phyloP scores from a whole-genome alignment of 495 filamentous ascomycete genomes.

The Neurospora terricola region DNA sequence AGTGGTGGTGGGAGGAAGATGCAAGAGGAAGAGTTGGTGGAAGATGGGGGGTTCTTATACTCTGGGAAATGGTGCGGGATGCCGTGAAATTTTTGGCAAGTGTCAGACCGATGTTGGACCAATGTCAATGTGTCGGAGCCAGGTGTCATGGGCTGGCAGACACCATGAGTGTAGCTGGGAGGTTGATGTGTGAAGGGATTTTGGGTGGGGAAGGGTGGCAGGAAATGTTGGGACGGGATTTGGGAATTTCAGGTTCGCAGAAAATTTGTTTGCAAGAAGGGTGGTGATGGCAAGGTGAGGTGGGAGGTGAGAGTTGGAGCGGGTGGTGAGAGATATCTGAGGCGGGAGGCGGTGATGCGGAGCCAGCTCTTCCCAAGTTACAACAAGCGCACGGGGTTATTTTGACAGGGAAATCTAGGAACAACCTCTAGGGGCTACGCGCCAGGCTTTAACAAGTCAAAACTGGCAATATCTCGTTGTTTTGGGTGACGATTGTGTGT shows the following conservation, averaged over 20 bases:
- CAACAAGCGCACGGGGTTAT: not conserved
- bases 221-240: not conserved
- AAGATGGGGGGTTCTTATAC: not conserved
- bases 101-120: not conserved
- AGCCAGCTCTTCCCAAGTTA: not conserved
- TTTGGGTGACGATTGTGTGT: not conserved
- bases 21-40: not conserved
- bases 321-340: not conserved
- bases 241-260: not conserved
- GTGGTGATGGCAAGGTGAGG: not conserved
- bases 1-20: not conserved
- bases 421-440: not conserved
- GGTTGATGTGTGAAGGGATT: not conserved
- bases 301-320: not conserved
- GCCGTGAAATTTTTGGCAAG: not conserved
- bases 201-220: not conserved
- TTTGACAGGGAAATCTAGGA: not conserved
- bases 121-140: not conserved
- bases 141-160: not conserved
- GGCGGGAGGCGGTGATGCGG: not conserved
- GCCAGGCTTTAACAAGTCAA: rapidly evolving
- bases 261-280: not conserved
- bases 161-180: not conserved
- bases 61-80: not conserved
- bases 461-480: not conserved